These are phyloP conservation scores for Epichloe coenophiala DNA, from an alignment of 2,329 filamentous ascomycete species.

Conservation along the genomic window DNA sequence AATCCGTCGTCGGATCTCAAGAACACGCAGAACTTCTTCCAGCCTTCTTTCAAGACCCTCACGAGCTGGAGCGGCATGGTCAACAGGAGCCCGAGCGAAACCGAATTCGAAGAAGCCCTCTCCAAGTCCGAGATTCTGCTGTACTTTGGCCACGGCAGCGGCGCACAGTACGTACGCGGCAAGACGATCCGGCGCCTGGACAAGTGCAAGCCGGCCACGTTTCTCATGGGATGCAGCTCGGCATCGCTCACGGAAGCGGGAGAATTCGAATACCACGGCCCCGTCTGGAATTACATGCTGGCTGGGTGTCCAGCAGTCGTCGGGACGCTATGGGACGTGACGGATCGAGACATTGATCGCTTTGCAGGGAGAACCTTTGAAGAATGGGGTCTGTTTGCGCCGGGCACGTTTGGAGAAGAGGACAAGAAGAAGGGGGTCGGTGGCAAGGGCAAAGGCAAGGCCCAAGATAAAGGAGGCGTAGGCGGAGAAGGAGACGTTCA, in stretches of 20 bases:
- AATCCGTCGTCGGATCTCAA: conserved; percentile 79
- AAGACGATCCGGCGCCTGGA: conserved; percentile 68
- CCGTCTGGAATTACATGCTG: conserved; percentile 82
- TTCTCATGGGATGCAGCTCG: conserved; percentile 91
- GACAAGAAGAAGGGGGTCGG: conserved; percentile 13
- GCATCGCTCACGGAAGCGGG: conserved; percentile 66
- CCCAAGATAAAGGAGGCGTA: not conserved
- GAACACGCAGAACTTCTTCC: conserved; percentile 65
- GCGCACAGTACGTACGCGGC: conserved; percentile 83
- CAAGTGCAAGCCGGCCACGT: conserved; percentile 60
- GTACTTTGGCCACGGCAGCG: conserved; percentile 94
- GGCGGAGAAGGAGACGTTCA: conserved; percentile 2
- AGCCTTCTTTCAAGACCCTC: conserved; percentile 47
- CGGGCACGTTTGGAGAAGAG: conserved; percentile 29
- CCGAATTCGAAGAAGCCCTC: conserved; percentile 60
- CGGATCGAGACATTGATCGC: conserved; percentile 91
- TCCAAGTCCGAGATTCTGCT: conserved; percentile 58
- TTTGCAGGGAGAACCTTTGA: conserved; percentile 70
- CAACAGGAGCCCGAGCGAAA: conserved; percentile 57
- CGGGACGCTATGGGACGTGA: conserved; percentile 95
- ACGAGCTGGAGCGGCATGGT: conserved; percentile 60
- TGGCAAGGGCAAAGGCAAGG: not conserved
- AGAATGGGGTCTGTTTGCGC: conserved; percentile 64
- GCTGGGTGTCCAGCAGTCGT: conserved; percentile 78
- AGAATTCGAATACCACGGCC: conserved; percentile 81